phyloP scores from a whole-genome alignment of 1,139 yeast genomes.

The Debaryomyces sp. region DNA sequence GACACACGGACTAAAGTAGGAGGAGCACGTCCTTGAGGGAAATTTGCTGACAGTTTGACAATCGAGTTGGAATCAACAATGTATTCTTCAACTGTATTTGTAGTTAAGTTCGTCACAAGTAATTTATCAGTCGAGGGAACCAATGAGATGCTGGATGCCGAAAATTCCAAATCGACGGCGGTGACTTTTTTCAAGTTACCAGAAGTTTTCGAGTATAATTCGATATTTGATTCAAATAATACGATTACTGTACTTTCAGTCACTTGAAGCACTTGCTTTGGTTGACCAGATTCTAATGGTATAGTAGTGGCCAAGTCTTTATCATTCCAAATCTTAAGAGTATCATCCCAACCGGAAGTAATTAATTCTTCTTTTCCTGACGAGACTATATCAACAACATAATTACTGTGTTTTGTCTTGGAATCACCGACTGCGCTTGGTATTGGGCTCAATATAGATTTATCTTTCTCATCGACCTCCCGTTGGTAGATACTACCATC shows the following conservation, averaged over 20 bases:
- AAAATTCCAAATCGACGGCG: conserved; percentile 31
- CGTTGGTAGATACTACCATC: conserved; percentile 78
- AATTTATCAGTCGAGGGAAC: conserved; percentile 38
- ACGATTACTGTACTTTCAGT: conserved; percentile 32
- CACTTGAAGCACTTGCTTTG: conserved; percentile 50
- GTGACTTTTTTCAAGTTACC: conserved; percentile 24
- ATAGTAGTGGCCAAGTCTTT: conserved; percentile 28
- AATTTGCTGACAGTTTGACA: conserved; percentile 17
- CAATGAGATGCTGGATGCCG: conserved; percentile 39
- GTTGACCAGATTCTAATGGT: conserved; percentile 58
- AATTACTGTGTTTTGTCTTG: conserved; percentile 55
- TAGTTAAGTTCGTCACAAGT: conserved; percentile 54
- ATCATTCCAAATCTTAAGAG: conserved; percentile 51
- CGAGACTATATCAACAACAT: conserved; percentile 50
- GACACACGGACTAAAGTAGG: conserved; percentile 70
- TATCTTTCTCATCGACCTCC: conserved; percentile 38
- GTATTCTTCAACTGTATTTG: conserved; percentile 35
- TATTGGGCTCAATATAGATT: conserved; percentile 30
- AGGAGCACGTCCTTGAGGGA: conserved; percentile 59
- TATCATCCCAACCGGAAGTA: conserved; percentile 89
- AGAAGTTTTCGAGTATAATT: conserved; percentile 26
- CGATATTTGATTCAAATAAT: conserved; percentile 51
- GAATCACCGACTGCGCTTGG: conserved; percentile 25
- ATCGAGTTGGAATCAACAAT: conserved; percentile 19
- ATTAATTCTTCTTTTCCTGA: conserved; percentile 29